Conservation (phyloP, 1,139 yeast genomes). For the Lodderomyces pseudojiufengensis region DNA sequence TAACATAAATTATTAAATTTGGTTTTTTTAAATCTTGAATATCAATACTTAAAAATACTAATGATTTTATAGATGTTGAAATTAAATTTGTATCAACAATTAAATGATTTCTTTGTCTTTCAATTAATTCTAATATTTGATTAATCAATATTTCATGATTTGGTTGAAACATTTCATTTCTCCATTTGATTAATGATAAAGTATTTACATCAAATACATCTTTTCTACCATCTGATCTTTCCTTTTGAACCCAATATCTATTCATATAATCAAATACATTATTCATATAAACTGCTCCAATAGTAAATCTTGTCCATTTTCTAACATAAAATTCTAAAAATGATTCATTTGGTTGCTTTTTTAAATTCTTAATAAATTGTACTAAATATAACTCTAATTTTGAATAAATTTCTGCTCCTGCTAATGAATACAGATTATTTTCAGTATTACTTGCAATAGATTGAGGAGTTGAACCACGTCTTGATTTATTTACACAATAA, state of each 20-base stretch:
- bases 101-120: slow-evolving; percentile 75
- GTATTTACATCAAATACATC: slow-evolving; percentile 91
- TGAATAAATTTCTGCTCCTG: slow-evolving; percentile 86
- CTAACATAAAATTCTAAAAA: slow-evolving; percentile 82
- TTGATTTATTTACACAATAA: slow-evolving; percentile 83
- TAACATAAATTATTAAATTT: slow-evolving; percentile 76
- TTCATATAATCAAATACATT: slow-evolving; percentile 95
- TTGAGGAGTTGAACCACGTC: slow-evolving; percentile 23
- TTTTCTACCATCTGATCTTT: slow-evolving; percentile 90
- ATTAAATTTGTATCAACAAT: slow-evolving; percentile 65
- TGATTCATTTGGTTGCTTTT: slow-evolving; percentile 54
- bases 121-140: slow-evolving; percentile 74
- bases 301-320: slow-evolving; percentile 84
- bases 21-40: slow-evolving; percentile 81
- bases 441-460: slow-evolving; percentile 15
- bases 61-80: slow-evolving; percentile 76
- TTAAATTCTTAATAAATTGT: slow-evolving; percentile 53
- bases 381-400: slow-evolving; percentile 66
- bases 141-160: slow-evolving; percentile 57
- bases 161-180: slow-evolving; percentile 70
- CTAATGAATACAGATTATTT: slow-evolving; percentile 46
- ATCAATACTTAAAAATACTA: slow-evolving; percentile 75
- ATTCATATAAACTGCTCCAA: slow-evolving; percentile 89
- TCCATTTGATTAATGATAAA: slow-evolving; percentile 84
- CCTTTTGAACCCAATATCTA: slow-evolving; percentile 96